Conservation (phyloP, 768 basidiomycete genomes). For the Naganishia randhawae region DNA sequence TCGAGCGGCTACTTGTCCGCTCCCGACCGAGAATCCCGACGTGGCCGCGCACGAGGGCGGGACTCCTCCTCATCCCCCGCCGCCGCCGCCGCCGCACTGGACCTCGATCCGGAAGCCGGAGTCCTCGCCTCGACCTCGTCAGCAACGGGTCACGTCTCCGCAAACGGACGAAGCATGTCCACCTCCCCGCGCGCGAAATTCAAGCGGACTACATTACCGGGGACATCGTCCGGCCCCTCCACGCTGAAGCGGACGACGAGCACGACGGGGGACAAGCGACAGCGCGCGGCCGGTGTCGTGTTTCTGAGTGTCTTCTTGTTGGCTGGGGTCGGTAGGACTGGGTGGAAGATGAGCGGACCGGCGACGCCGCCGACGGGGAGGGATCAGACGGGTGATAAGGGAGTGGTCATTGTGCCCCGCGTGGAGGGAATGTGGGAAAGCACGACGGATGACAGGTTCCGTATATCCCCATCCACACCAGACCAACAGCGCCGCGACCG, state of each 20-base stretch:
- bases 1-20: slow-evolving; percentile 55
- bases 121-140: too few species aligned
- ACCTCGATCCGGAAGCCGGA: not conserved
- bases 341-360: slow-evolving; percentile 30
- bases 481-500: too few species aligned
- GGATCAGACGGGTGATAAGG: not conserved
- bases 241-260: slow-evolving; percentile 7
- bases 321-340: slow-evolving; percentile 63
- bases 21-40: slow-evolving; percentile 49
- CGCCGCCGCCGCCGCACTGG: not conserved
- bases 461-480: too few species aligned
- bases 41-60: slow-evolving; percentile 34
- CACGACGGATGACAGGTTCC: too few species aligned
- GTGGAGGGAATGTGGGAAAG: not conserved
- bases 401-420: slow-evolving; percentile 9
- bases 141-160: too few species aligned
- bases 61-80: not conserved
- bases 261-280: slow-evolving; percentile 36
- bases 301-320: slow-evolving; percentile 74
- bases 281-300: slow-evolving; percentile 65
- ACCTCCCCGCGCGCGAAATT: not conserved
- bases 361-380: not conserved
- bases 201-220: slow-evolving; percentile 12
- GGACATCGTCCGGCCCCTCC: not conserved
- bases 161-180: not conserved